Evolutionary conservation across 495 filamentous ascomycete genomes (phyloP).

Genomic region (Neurospora sp.): DNA sequence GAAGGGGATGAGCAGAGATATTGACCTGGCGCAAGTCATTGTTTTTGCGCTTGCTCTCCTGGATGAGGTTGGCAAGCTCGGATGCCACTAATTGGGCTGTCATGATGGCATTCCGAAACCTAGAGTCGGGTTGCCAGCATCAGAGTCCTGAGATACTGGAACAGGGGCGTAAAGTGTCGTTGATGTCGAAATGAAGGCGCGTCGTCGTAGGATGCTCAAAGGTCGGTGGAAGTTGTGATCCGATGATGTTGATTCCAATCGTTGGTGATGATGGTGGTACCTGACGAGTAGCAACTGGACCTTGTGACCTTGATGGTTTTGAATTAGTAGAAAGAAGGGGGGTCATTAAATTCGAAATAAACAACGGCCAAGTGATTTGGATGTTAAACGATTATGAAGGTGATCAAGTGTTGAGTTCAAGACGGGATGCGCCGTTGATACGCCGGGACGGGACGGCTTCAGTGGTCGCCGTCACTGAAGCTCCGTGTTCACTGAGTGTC

Average conservation of each 20-base stretch:
- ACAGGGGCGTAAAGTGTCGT: background rate
- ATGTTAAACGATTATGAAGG: background rate
- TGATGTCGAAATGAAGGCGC: background rate
- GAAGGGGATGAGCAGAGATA: background rate
- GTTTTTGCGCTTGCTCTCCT: constrained; percentile 92
- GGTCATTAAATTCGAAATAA: background rate
- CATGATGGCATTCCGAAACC: constrained; percentile 50
- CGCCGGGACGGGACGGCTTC: background rate
- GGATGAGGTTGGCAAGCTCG: constrained; percentile 85
- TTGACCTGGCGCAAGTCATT: constrained; percentile 74
- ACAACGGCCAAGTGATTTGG: background rate
- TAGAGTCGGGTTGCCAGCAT: background rate
- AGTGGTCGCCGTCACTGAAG: background rate
- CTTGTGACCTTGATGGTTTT: background rate
- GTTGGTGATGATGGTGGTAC: background rate
- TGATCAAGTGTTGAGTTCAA: background rate
- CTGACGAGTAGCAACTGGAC: background rate
- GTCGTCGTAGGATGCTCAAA: background rate
- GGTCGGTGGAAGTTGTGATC: background rate
- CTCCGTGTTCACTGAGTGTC: background rate
- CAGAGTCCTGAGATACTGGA: background rate
- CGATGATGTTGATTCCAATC: background rate
- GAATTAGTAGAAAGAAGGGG: background rate
- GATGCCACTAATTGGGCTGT: constrained; percentile 81
- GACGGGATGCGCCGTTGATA: background rate